Percentiles rank a stretch among this genome's conserved stretches.
These are phyloP conservation scores for Hyphopichia burtonii DNA, from an alignment of 1,139 yeast species.

Conservation along the genomic window DNA sequence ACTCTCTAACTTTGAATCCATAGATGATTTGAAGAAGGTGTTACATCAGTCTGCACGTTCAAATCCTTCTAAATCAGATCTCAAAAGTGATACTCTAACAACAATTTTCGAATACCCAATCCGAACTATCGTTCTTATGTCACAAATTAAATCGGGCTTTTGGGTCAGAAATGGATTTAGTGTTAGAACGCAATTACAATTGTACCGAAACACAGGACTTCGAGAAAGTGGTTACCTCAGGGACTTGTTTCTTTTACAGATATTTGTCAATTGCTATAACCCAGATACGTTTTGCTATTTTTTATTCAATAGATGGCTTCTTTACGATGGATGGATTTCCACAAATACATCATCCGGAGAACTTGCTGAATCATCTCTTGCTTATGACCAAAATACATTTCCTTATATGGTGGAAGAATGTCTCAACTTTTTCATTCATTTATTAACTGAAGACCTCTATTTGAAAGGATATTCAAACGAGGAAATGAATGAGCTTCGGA, in stretches of 20 bases:
- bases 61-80: not conserved
- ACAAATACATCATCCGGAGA: not conserved
- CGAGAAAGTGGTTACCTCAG: constrained; percentile 81
- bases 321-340: constrained; percentile 50
- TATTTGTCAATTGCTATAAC: constrained; percentile 55
- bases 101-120: constrained; percentile 71
- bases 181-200: constrained; percentile 72
- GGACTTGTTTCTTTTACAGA: constrained; percentile 72
- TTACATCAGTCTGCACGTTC: constrained; percentile 10
- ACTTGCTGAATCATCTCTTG: no score
- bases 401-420: constrained; percentile 78
- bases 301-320: constrained; percentile 69
- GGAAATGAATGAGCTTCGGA: constrained; percentile 51
- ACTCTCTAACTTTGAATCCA: constrained; percentile 34
- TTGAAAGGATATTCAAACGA: constrained; percentile 51
- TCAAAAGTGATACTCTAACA: constrained; percentile 8
- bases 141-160: constrained; percentile 57
- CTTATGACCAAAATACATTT: constrained; percentile 46
- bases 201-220: constrained; percentile 78
- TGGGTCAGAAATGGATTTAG: constrained; percentile 68
- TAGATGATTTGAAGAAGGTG: constrained; percentile 16
- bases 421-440: constrained; percentile 63
- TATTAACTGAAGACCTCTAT: constrained; percentile 67
- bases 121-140: constrained; percentile 59
- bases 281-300: constrained; percentile 61